These are phyloP conservation scores for Albugo candida DNA, from an alignment of 352 stramenopile genomes.

Conservation along the genomic window DNA sequence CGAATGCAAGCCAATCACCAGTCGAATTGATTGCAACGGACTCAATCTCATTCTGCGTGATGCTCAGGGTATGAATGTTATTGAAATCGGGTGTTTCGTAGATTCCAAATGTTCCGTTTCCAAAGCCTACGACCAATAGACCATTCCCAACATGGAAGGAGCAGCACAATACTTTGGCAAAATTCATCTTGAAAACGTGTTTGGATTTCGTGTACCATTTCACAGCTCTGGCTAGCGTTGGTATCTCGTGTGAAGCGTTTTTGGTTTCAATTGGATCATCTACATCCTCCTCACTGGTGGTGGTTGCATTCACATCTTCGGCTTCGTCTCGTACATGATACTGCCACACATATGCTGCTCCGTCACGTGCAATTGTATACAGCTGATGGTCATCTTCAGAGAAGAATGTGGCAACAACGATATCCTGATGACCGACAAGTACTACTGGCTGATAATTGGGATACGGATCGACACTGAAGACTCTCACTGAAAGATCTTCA, in stretches of 20 bases:
- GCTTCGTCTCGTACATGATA: constrained; percentile 27
- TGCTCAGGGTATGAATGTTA: constrained; percentile 94
- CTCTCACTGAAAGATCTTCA: constrained; percentile 72
- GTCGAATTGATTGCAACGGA: constrained; percentile 89
- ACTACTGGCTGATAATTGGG: constrained; percentile 66
- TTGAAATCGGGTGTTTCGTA: constrained; percentile 92
- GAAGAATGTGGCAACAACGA: constrained; percentile 78
- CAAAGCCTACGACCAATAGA: constrained; percentile 92
- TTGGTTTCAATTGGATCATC: constrained; percentile 12
- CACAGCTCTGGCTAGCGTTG: constrained; percentile 40
- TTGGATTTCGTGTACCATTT: constrained; percentile 79
- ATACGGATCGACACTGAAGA: constrained; percentile 67
- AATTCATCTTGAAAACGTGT: constrained; percentile 81
- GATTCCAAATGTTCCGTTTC: constrained; percentile 94
- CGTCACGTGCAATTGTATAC: constrained; percentile 77
- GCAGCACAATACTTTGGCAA: constrained; percentile 71
- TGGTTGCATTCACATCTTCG: constrained; percentile 12
- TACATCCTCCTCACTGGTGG: constrained; percentile 15
- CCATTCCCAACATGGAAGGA: constrained; percentile 74
- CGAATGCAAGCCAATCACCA: constrained; percentile 97
- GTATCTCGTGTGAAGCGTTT: constrained; percentile 16
- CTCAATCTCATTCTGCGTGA: constrained; percentile 78
- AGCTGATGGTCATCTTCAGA: constrained; percentile 50
- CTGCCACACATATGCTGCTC: constrained; percentile 73
- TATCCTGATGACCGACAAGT: constrained; percentile 76